A percentile compares a stretch with the other conserved stretches of the same genome.
Evolutionary conservation across 352 stramenopile genomes (phyloP).

Genomic region (Phytopythium cucurbitacearum): DNA sequence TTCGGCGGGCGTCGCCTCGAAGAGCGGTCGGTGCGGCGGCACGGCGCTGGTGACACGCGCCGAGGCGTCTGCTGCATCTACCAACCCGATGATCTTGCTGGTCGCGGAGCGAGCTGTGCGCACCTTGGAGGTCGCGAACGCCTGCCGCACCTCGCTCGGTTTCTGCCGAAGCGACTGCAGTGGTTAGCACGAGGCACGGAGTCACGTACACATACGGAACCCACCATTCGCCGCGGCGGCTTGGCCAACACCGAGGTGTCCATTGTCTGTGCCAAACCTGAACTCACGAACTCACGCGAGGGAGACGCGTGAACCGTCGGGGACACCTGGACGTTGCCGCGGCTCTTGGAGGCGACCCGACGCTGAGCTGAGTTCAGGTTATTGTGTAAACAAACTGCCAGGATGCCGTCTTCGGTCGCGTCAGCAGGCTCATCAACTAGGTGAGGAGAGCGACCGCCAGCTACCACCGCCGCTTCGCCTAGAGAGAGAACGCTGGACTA

Average conservation of each 20-base stretch:
- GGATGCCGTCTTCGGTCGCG: neutral
- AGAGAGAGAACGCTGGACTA: too few species aligned
- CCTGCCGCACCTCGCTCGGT: constrained; percentile 61
- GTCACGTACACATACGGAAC: neutral
- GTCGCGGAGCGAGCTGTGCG: constrained; percentile 29
- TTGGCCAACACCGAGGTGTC: neutral
- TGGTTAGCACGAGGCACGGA: neutral
- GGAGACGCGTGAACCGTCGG: too few species aligned
- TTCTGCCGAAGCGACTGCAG: constrained; percentile 22
- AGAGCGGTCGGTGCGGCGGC: constrained; percentile 82
- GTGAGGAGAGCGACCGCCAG: neutral
- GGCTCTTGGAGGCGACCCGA: too few species aligned
- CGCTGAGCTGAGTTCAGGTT: too few species aligned
- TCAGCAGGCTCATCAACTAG: constrained; percentile 1
- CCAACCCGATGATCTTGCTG: constrained; percentile 52
- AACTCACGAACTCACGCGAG: too few species aligned
- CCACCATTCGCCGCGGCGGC: neutral
- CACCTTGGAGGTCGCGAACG: constrained; percentile 55
- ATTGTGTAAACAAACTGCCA: neutral
- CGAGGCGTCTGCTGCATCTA: constrained; percentile 76
- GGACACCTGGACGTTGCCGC: too few species aligned
- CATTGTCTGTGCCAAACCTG: too few species aligned
- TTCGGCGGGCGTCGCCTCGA: constrained; percentile 74
- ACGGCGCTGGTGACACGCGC: constrained; percentile 56
- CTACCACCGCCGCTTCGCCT: neutral